These are phyloP conservation scores for Aspergillus sp. DNA, from an alignment of 2,329 filamentous ascomycete genomes.

Conservation along the genomic window DNA sequence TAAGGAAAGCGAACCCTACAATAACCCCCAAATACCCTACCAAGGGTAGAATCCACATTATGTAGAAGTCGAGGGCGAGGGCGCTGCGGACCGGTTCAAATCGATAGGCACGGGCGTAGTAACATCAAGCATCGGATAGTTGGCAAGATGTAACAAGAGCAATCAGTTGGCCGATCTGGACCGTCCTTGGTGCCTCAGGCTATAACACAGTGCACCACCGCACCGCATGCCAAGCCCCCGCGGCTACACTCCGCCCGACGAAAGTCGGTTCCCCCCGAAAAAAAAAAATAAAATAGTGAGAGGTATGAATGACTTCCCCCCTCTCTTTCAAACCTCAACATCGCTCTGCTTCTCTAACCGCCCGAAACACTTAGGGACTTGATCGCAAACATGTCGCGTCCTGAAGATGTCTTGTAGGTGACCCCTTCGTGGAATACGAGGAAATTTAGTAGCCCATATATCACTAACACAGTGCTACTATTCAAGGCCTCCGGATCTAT, in stretches of 20 bases:
- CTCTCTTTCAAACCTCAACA: not conserved
- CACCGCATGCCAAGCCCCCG: not conserved
- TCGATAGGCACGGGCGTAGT: not conserved
- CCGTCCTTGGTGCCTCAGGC: not conserved
- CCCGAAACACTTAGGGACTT: not conserved
- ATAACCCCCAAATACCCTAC: conserved; percentile 86
- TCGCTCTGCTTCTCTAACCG: not conserved
- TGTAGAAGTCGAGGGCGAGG: conserved; percentile 25
- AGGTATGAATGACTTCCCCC: no score
- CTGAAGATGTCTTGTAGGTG: conserved; percentile 83
- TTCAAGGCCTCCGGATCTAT: conserved; percentile 83
- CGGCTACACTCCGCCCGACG: not conserved
- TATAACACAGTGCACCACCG: not conserved
- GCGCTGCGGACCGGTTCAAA: not conserved
- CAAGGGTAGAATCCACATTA: conserved; percentile 93
- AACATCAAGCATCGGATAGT: not conserved
- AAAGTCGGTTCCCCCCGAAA: not conserved
- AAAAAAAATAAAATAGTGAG: not conserved
- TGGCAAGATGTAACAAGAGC: not conserved
- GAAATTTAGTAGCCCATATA: conserved; percentile 14
- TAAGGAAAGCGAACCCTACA: conserved; percentile 90
- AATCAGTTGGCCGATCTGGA: not conserved
- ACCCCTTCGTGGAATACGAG: not conserved
- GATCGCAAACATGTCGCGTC: conserved; percentile 78
- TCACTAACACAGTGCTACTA: not conserved